Evolutionary conservation across 2,329 filamentous ascomycete genomes (phyloP), one percentile per base, ranked within the genome.

Genomic region (Xylariaceae sp.): DNA sequence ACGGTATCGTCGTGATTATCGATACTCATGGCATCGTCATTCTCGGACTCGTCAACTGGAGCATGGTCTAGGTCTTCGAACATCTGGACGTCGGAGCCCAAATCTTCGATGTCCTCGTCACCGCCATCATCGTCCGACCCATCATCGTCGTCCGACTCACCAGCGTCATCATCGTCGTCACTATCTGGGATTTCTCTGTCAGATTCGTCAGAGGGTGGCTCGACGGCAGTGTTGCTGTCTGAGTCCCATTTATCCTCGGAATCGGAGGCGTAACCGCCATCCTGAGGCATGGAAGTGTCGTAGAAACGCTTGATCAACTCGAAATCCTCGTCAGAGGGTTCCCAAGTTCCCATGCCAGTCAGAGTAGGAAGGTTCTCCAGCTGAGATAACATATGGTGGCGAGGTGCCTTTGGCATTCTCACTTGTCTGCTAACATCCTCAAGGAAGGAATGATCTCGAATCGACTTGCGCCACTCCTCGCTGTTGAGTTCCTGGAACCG

Each of bases 401-500:
- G 11, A 6, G 9, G 34, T 2, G 35, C 18, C 45, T 64, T 64
- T 1, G 47, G 51, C 19, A 40, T 34, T 3, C 44, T 54, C 0
- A 53, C 55, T 0, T 51, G 44, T 3, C 44, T 56, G 13, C 52
- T 56, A 8, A 68, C 15, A 16, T 67, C 65, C n/a, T 57, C 49
- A 1, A 47, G 13, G 26, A 66, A 66, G 0, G 55, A 55, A 54
- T 53, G 61, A 17, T 69, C 65, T 1, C 54, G 43, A 3, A 68
- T 57, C 0, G 19, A 2, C 30, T 49, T 6, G 1, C 50, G 47
- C 3, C 40, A 2, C 2, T 39, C 15, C 1, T 34, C 12, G 1
- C 48, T 43, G 16, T 64, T 51, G 2, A 63, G 57, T 41, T 75
- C 69, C 42, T 65, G 68, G 39, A 74, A 67, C 0, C 61, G 55